Base-by-base conservation (phyloP, 208 protist species). In the Leishmania guyanensis region DNA sequence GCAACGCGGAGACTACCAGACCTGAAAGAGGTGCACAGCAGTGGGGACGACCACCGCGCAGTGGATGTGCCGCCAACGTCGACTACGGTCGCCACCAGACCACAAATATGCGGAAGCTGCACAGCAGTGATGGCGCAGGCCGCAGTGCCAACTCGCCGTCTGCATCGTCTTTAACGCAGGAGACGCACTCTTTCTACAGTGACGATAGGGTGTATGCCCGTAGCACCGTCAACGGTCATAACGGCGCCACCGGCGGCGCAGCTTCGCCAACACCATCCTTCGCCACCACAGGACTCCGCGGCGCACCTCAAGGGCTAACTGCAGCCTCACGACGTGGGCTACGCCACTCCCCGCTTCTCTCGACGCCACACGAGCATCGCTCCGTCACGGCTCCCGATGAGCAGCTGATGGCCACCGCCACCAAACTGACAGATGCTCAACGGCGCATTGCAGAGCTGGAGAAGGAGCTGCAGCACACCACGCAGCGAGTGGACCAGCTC, bases 401-500 rank as follows among this genome's bases (percentile, higher is more conserved):
- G 70, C 65, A 83, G 60, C 56, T 3, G 60, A 74, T 51, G 36
- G 53, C 62, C 54, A 39, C 66, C 60, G 66, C 78, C 39, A 50
- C 74, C 36, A 50, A 46, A 54, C 48, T 85, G 46, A 53, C 56
- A 10, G 77, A 82, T 43, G 84, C 88, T 10, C 73, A 85, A 22
- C 79, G 74, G 8, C 86, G 88, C 50, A 85, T 81, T 16, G 22
- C 48, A 26, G 80, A 90, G 22, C 68, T 90, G 14, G 87, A 91
- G 69, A 78, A 81, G 39, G 86, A 93, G 75, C 62, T 90, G 77
- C 77, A 78, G 71, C 82, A 84, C 74, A 77, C 89, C 14, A 76
- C 82, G 29, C 86, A 87, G 39, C 88, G 88, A 0, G 78, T 95
- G 22, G 90, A 94, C 26, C 79, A 91, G 77, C 78, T 93, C 12